Evolutionary conservation across 164 flowering plant species (phyloP).

Genomic region (Piper betle): DNA sequence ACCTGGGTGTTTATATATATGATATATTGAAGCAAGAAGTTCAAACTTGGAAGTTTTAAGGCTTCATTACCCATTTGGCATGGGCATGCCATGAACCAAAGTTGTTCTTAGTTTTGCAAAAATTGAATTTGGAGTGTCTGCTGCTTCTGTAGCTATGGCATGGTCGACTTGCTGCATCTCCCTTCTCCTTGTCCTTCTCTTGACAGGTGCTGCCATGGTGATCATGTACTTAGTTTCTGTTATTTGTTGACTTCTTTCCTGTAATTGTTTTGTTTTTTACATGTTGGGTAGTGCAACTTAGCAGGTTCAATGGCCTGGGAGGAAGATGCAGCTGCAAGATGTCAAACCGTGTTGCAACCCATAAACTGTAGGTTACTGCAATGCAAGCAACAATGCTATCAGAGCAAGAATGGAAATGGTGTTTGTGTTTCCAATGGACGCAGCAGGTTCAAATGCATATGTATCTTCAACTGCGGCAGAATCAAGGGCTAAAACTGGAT

Average conservation of each 20-base stretch:
- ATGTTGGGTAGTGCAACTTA: background rate
- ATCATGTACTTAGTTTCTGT: background rate
- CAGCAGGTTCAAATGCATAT: slow-evolving; percentile 1
- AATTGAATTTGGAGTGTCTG: background rate
- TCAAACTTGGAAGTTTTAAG: background rate
- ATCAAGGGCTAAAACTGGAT: too few relatives aligned
- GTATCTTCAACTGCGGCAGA: slow-evolving; percentile 1
- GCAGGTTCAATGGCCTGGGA: background rate
- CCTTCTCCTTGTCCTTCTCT: background rate
- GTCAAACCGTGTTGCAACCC: slow-evolving; percentile 1
- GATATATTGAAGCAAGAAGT: too few relatives aligned
- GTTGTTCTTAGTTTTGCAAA: too few relatives aligned
- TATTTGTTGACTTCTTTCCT: background rate
- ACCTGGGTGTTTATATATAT: too few relatives aligned
- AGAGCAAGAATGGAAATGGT: slow-evolving; percentile 1
- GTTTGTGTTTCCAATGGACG: background rate
- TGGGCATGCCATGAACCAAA: too few relatives aligned
- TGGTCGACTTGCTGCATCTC: background rate
- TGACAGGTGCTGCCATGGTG: background rate
- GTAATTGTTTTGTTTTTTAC: background rate
- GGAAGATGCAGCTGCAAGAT: background rate
- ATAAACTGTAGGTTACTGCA: background rate
- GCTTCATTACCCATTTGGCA: too few relatives aligned
- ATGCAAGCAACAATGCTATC: slow-evolving; percentile 2
- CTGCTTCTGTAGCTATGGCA: background rate